A percentile compares a stretch with the other conserved stretches of the same genome.
These are phyloP conservation scores for Keithomyces neogunnii DNA, from an alignment of 2,329 filamentous ascomycete genomes.

Conservation along the genomic window DNA sequence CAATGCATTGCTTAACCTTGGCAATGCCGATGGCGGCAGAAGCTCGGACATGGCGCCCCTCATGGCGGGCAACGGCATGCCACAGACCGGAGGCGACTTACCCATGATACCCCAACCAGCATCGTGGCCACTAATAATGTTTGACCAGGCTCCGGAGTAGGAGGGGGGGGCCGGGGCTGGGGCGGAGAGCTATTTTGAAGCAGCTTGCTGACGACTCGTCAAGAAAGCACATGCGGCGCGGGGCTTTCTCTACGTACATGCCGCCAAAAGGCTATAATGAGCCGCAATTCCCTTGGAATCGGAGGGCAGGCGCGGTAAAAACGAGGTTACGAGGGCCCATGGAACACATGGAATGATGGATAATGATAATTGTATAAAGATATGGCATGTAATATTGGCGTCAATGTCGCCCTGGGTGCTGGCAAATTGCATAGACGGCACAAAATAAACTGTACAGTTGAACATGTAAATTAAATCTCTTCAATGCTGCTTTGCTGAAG, in stretches of 20 bases:
- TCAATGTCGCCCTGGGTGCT: too few species aligned
- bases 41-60: conserved; percentile 1
- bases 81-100: conserved; percentile 11
- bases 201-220: too few species aligned
- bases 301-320: too few species aligned
- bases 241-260: not conserved
- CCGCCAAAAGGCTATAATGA: not conserved
- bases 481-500: too few species aligned
- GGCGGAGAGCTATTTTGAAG: not conserved
- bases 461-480: too few species aligned
- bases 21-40: conserved; percentile 14
- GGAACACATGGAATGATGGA: not conserved
- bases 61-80: conserved; percentile 2
- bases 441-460: not conserved
- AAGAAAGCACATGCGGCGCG: not conserved
- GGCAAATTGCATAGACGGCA: too few species aligned
- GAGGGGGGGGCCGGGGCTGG: not conserved
- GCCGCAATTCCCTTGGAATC: too few species aligned
- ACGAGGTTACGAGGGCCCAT: too few species aligned
- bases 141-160: conserved; percentile 16
- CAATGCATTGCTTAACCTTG: conserved; percentile 38
- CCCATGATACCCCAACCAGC: conserved; percentile 17
- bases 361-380: not conserved
- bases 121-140: conserved; percentile 24
- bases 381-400: not conserved